Evolutionary conservation across 208 protist genomes (phyloP).

Genomic region (Leishmania tarentolae): DNA sequence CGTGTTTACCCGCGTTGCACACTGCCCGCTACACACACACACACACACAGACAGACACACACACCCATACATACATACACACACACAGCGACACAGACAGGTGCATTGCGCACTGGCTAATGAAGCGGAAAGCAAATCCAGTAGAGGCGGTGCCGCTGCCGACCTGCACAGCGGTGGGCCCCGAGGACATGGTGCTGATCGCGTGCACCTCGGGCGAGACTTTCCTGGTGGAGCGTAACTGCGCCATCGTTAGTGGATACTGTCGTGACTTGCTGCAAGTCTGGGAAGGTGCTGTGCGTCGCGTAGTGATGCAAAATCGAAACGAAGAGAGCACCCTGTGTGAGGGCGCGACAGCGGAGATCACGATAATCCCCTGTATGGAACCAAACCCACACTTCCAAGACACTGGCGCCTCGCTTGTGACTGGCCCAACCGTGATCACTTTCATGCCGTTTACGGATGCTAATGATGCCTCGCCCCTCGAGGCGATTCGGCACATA

Average conservation of each 20-base stretch:
- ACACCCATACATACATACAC: too few species aligned
- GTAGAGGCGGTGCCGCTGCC: constrained; percentile 21
- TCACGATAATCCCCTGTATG: background rate
- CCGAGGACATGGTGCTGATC: constrained; percentile 52
- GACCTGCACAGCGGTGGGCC: constrained; percentile 29
- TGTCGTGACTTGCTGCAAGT: constrained; percentile 35
- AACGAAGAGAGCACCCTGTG: constrained; percentile 4
- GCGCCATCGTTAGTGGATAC: constrained; percentile 52
- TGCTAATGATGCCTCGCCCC: background rate
- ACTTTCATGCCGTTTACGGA: constrained; percentile 25
- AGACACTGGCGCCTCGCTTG: background rate
- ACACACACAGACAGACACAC: background rate
- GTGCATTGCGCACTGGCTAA: background rate
- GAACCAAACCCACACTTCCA: background rate
- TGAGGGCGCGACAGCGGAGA: background rate
- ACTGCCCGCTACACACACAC: background rate
- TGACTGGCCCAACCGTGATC: constrained; percentile 10
- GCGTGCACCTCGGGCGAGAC: constrained; percentile 41
- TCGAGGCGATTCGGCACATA: constrained; percentile 10
- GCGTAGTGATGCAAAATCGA: background rate
- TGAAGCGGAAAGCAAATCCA: constrained; percentile 27
- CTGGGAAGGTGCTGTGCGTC: constrained; percentile 26
- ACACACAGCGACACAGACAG: too few species aligned
- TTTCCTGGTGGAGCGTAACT: constrained; percentile 73
- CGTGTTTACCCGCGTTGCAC: background rate